Percentiles rank a stretch among this genome's conserved stretches.
These are phyloP conservation scores for Bolboschoenoplectus hybrid DNA, from an alignment of 202 grass and related monocot species.

Conservation along the genomic window DNA sequence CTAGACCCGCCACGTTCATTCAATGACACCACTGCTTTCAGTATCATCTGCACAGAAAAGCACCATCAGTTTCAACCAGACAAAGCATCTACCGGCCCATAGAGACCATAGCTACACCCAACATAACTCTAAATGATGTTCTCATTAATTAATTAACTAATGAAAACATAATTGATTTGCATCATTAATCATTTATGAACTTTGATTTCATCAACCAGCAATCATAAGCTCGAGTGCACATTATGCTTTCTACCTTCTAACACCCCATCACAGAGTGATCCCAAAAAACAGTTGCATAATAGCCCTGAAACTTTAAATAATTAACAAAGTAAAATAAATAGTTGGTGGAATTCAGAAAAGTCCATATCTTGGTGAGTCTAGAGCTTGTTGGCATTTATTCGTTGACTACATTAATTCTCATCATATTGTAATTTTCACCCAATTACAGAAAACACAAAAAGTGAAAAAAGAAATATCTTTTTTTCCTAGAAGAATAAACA, in stretches of 20 bases:
- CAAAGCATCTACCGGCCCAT: not conserved
- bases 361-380: not conserved
- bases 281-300: not conserved
- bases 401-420: not conserved
- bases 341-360: not conserved
- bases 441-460: not conserved
- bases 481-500: not conserved
- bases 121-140: not conserved
- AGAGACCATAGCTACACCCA: not conserved
- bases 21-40: constrained; percentile 40
- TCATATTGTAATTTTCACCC: not conserved
- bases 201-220: not conserved
- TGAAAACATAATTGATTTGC: not conserved
- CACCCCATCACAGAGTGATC: not conserved
- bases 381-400: not conserved
- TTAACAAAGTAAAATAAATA: not conserved
- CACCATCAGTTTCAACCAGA: not conserved
- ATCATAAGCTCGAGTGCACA: not conserved
- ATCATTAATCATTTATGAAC: not conserved
- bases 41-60: constrained; percentile 43
- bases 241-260: not conserved
- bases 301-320: not conserved
- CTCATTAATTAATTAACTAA: constrained; percentile 14
- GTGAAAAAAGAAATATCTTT: not conserved
- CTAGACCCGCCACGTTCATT: constrained; percentile 46